A percentile compares a stretch with the other conserved stretches of the same genome.
Conservation (phyloP, 192 early-diverging fungal species). For the Gryganskiella cystojenkinii region DNA sequence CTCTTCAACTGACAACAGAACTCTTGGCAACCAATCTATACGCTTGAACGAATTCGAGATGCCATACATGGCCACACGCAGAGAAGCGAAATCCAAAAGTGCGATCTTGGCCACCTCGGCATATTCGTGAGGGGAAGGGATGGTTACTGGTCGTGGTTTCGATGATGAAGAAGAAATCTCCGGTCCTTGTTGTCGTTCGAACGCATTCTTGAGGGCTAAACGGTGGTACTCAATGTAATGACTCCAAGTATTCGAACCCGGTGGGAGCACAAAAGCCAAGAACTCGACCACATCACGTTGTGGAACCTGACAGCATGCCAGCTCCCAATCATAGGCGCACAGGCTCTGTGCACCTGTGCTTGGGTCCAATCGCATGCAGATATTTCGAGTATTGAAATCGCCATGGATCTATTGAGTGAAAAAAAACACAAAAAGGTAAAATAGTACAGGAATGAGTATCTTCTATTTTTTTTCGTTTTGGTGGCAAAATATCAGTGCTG, state of each 20-base stretch:
- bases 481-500: background rate
- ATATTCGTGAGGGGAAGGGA: slow-evolving; percentile 36
- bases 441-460: no score
- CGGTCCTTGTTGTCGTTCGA: background rate
- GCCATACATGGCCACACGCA: slow-evolving; percentile 41
- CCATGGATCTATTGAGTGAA: slow-evolving; percentile 27
- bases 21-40: slow-evolving; percentile 36
- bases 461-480: no score
- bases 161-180: background rate
- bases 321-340: slow-evolving; percentile 48
- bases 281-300: slow-evolving; percentile 51
- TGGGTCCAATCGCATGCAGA: slow-evolving; percentile 31
- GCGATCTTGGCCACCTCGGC: slow-evolving; percentile 42
- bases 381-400: slow-evolving; percentile 51
- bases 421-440: background rate
- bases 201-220: slow-evolving; percentile 29
- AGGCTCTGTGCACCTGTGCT: slow-evolving; percentile 24
- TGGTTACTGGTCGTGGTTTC: background rate
- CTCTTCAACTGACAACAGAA: slow-evolving; percentile 23
- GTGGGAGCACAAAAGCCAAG: slow-evolving; percentile 47
- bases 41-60: slow-evolving; percentile 49
- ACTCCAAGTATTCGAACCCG: slow-evolving; percentile 32
- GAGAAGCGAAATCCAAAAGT: slow-evolving; percentile 44
- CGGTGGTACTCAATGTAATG: slow-evolving; percentile 53
- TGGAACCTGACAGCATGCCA: slow-evolving; percentile 46